Conservation (phyloP, 495 filamentous ascomycete species). For the Amphirosellinia nigrospora region DNA sequence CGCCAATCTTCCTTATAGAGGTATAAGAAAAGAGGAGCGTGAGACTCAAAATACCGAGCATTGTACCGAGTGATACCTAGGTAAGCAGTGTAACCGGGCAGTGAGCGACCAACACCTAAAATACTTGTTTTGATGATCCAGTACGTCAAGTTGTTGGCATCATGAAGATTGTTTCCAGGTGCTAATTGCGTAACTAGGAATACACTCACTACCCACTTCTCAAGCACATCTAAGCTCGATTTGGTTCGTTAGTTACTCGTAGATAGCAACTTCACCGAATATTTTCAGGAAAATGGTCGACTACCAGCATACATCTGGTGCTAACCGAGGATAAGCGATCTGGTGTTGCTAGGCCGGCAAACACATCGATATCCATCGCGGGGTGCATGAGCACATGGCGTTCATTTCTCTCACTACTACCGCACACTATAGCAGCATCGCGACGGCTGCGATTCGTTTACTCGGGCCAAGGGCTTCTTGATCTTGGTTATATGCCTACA, state of each 20-base stretch:
- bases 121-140: neutral
- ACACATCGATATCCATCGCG: neutral
- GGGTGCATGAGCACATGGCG: neutral
- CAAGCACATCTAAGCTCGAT: neutral
- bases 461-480: constrained; percentile 3
- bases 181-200: neutral
- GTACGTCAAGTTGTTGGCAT: neutral
- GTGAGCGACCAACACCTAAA: neutral
- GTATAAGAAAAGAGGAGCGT: neutral
- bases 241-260: neutral
- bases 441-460: neutral
- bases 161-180: neutral
- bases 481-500: neutral
- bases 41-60: neutral
- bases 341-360: neutral
- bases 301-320: neutral
- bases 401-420: neutral
- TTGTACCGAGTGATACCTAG: neutral
- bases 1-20: neutral
- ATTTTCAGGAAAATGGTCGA: neutral
- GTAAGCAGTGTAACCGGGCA: neutral
- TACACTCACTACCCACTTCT: neutral
- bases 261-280: neutral
- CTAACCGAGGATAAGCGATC: constrained; percentile 13
- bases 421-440: neutral